Conservation (phyloP, 176 grass and related monocot species). For the Aegilops bicornis region DNA sequence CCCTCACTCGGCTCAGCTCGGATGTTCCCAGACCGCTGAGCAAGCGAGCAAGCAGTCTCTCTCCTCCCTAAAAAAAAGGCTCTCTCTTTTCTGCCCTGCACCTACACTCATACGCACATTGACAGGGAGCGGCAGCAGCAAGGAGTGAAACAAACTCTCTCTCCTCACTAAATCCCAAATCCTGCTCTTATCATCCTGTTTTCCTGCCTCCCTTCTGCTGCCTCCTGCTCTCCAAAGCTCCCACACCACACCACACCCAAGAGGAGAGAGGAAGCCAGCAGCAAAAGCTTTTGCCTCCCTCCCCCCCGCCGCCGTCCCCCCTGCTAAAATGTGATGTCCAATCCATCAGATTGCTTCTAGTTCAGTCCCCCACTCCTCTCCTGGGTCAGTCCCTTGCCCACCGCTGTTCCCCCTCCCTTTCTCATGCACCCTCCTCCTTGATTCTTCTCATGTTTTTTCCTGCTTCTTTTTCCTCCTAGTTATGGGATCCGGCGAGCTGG, state of each 20-base stretch:
- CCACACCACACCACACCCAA: constrained; percentile 4
- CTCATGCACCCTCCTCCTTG: not conserved
- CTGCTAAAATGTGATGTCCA: constrained; percentile 71
- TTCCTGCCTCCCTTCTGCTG: constrained; percentile 42
- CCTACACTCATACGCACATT: constrained; percentile 8
- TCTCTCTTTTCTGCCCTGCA: not conserved
- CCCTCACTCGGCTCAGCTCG: not conserved
- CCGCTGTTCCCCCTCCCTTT: constrained; percentile 17
- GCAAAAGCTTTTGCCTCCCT: constrained; percentile 25
- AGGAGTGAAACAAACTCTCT: not conserved
- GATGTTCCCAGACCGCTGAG: not conserved
- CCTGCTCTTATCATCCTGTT: constrained; percentile 48
- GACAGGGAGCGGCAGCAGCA: constrained; percentile 9
- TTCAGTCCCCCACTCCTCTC: constrained; percentile 48
- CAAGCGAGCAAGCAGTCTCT: not conserved
- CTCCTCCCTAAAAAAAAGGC: not conserved
- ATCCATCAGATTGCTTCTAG: constrained; percentile 54
- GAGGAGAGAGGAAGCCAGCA: not conserved
- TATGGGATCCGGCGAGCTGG: constrained; percentile 80
- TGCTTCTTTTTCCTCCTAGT: constrained; percentile 38
- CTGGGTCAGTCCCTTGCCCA: constrained; percentile 49
- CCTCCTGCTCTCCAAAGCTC: constrained; percentile 26
- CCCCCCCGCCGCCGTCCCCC: not conserved
- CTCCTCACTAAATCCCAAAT: constrained; percentile 40
- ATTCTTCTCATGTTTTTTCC: constrained; percentile 13